Percentiles rank a stretch among this genome's conserved stretches.
Conservation (phyloP, 2,329 filamentous ascomycete genomes). For the Aspergillus aculeatinus region DNA sequence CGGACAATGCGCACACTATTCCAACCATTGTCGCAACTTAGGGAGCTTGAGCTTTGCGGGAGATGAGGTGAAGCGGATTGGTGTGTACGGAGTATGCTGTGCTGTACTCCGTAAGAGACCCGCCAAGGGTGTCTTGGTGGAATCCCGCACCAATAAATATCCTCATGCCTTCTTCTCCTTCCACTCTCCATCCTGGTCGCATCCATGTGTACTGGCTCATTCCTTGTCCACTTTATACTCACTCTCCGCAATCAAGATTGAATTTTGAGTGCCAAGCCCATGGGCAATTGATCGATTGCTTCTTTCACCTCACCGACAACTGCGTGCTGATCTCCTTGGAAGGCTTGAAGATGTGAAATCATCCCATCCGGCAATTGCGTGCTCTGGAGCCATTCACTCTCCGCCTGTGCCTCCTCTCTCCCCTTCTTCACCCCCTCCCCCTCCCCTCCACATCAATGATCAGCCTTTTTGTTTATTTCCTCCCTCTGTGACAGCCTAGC, state of each 20-base stretch:
- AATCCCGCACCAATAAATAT: neutral
- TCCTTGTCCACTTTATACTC: neutral
- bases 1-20: too few species aligned
- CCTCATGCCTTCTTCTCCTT: neutral
- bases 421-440: neutral
- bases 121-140: neutral
- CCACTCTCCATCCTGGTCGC: neutral
- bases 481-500: neutral
- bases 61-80: too few species aligned
- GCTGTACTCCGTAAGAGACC: too few species aligned
- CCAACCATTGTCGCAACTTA: too few species aligned
- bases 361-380: constrained; percentile 22
- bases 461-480: neutral
- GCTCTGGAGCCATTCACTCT: constrained; percentile 17
- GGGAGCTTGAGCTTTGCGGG: too few species aligned
- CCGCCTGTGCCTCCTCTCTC: constrained; percentile 1
- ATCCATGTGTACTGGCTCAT: neutral
- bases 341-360: constrained; percentile 12
- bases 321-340: neutral
- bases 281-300: neutral
- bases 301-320: neutral
- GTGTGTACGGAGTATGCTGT: too few species aligned
- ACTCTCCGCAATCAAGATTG: neutral
- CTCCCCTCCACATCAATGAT: neutral
- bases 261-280: neutral